A percentile compares a stretch with the other conserved stretches of the same genome.
Conservation (phyloP, 2,329 filamentous ascomycete genomes). For the Zymoseptoria crescenta region DNA sequence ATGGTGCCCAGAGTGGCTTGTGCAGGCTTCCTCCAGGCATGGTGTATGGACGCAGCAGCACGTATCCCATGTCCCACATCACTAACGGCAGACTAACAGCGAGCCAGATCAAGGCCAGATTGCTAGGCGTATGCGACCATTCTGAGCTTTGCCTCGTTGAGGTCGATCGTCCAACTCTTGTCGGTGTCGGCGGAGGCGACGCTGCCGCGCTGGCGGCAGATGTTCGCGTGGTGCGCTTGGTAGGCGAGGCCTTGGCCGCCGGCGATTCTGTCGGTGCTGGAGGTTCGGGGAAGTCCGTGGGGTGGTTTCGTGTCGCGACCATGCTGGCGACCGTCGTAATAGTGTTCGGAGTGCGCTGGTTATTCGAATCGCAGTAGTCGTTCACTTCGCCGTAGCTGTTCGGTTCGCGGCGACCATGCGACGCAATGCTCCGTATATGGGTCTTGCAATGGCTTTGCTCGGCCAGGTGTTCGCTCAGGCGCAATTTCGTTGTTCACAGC, state of each 20-base stretch:
- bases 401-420: too few relatives aligned
- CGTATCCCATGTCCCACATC: slow-evolving; percentile 72
- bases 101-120: slow-evolving; percentile 61
- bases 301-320: slow-evolving; percentile 52
- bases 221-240: slow-evolving; percentile 20
- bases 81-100: slow-evolving; percentile 68
- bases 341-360: not conserved
- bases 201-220: slow-evolving; percentile 8
- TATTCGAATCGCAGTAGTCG: not conserved
- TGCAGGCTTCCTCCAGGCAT: slow-evolving; percentile 73
- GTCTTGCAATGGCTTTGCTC: not conserved
- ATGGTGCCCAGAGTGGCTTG: slow-evolving; percentile 65
- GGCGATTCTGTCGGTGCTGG: not conserved
- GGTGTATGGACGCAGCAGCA: slow-evolving; percentile 69
- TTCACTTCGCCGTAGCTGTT: too few relatives aligned
- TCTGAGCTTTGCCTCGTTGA: not conserved
- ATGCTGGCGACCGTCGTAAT: slow-evolving; percentile 28
- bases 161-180: slow-evolving; percentile 24
- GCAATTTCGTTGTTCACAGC: not conserved
- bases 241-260: slow-evolving; percentile 12
- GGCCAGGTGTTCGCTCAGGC: not conserved
- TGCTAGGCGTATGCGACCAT: slow-evolving; percentile 55
- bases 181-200: slow-evolving; percentile 26
- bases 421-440: not conserved
- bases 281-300: slow-evolving; percentile 36